A percentile compares a stretch with the other conserved stretches of the same genome.
These are phyloP conservation scores for Apiospora malaysiana DNA, from an alignment of 2,329 filamentous ascomycete species.

Conservation along the genomic window DNA sequence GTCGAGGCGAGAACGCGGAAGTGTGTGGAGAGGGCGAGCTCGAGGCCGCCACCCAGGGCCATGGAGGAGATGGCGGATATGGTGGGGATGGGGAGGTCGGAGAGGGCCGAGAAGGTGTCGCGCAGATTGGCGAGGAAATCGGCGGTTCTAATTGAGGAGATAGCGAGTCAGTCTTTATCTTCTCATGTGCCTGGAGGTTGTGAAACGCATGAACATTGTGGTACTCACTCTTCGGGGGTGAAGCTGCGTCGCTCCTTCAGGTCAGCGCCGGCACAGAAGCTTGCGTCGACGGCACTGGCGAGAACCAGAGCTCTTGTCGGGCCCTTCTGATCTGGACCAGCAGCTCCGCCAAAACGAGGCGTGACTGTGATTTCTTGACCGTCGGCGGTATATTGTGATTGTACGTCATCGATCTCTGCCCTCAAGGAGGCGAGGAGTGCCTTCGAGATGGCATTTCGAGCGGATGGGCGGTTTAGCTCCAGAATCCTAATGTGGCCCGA, in stretches of 20 bases:
- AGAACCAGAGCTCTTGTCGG: conserved; percentile 82
- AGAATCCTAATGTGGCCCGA: conserved; percentile 87
- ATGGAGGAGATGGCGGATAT: conserved; percentile 86
- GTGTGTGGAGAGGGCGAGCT: conserved; percentile 87
- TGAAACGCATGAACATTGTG: background rate
- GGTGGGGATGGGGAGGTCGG: conserved; percentile 82
- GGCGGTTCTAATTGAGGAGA: conserved; percentile 65
- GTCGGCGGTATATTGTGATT: conserved; percentile 62
- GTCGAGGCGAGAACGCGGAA: conserved; percentile 86
- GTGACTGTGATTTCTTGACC: conserved; percentile 56
- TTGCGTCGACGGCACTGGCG: conserved; percentile 81
- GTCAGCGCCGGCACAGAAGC: conserved; percentile 94
- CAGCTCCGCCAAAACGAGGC: conserved; percentile 51
- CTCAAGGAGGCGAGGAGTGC: conserved; percentile 76
- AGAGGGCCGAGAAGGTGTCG: conserved; percentile 74
- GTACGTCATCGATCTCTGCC: conserved; percentile 74
- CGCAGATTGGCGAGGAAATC: conserved; percentile 81
- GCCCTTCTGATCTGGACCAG: conserved; percentile 51
- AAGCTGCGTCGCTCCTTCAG: conserved; percentile 86
- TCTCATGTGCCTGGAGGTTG: no score
- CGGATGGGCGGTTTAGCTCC: conserved; percentile 81
- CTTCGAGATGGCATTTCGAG: conserved; percentile 89
- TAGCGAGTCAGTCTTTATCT: conserved; percentile 18
- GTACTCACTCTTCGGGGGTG: conserved; percentile 73
- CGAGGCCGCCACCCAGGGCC: conserved; percentile 91